Percentiles rank a stretch among this genome's conserved stretches.
phyloP scores from a whole-genome alignment of 2,329 filamentous ascomycete genomes.

The Cordyceps cateniannulata region DNA sequence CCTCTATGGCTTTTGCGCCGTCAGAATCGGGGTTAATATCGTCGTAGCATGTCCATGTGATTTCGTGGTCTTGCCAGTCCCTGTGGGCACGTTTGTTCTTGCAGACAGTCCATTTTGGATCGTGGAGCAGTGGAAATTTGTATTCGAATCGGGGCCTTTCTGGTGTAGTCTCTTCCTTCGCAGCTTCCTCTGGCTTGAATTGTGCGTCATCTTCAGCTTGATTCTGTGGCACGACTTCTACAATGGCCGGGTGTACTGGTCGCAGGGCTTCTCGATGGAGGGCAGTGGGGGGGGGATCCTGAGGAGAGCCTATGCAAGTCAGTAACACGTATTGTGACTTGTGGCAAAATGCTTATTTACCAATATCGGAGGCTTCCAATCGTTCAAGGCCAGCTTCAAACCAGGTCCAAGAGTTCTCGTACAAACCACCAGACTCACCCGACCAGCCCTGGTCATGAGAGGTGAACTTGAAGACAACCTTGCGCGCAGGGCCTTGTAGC shows the following conservation, averaged over 20 bases:
- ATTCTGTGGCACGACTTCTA: conserved; percentile 13
- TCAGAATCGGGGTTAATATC: conserved; percentile 36
- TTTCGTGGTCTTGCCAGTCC: conserved; percentile 32
- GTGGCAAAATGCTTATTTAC: conserved; percentile 16
- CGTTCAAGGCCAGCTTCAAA: conserved; percentile 57
- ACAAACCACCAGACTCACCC: conserved; percentile 30
- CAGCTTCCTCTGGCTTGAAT: not conserved
- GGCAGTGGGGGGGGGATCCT: not conserved
- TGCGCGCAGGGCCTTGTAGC: conserved; percentile 46
- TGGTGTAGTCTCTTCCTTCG: not conserved
- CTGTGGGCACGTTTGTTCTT: conserved; percentile 34
- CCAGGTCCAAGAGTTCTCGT: conserved; percentile 50
- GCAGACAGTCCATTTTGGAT: conserved; percentile 39
- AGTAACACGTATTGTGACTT: not conserved
- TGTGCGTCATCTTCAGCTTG: conserved; percentile 10
- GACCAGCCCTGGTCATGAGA: conserved; percentile 56
- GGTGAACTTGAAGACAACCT: conserved; percentile 52
- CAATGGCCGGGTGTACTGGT: conserved; percentile 14
- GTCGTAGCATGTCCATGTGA: conserved; percentile 51
- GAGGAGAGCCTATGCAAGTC: not conserved
- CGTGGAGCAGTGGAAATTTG: conserved; percentile 30
- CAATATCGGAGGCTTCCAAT: conserved; percentile 34
- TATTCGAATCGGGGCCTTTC: conserved; percentile 22
- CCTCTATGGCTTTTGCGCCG: conserved; percentile 30
- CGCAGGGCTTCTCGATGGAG: conserved; percentile 1